A percentile compares a stretch with the other conserved stretches of the same genome.
These are phyloP conservation scores for Panellus pusillus DNA, from an alignment of 768 basidiomycete species.

Conservation along the genomic window DNA sequence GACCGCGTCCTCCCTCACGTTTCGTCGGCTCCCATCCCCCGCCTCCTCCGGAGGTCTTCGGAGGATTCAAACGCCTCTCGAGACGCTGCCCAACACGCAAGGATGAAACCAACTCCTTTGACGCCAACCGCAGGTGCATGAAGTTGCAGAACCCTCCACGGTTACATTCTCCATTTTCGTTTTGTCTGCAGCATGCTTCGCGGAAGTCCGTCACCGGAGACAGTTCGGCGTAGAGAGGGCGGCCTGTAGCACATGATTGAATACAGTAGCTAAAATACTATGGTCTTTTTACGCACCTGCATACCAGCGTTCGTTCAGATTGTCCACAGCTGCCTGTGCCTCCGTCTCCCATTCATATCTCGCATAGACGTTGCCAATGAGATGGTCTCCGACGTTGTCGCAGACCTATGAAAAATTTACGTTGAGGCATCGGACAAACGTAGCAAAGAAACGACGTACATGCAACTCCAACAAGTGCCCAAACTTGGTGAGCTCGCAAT, in stretches of 20 bases:
- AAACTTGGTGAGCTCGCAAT: slow-evolving; percentile 92
- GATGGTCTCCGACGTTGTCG: slow-evolving; percentile 99
- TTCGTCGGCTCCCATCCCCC: slow-evolving; percentile 86
- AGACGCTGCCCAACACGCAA: slow-evolving; percentile 81
- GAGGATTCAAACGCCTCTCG: slow-evolving; percentile 74
- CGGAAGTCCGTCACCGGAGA: slow-evolving; percentile 98
- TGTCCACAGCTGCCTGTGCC: slow-evolving; percentile 90
- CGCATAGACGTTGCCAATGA: slow-evolving; percentile 97
- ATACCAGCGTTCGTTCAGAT: slow-evolving; percentile 96
- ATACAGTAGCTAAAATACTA: background rate
- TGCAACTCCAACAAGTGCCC: slow-evolving; percentile 95
- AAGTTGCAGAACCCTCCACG: slow-evolving; percentile 99
- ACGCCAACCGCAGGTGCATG: slow-evolving; percentile 92
- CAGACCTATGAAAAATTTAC: slow-evolving; percentile 60
- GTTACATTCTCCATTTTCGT: slow-evolving; percentile 98
- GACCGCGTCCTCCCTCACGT: slow-evolving; percentile 61
- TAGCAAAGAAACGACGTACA: slow-evolving; percentile 44
- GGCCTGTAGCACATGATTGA: slow-evolving; percentile 48
- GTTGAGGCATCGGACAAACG: background rate
- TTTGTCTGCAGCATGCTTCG: slow-evolving; percentile 98
- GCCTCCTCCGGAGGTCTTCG: slow-evolving; percentile 60
- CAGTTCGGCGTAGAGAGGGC: slow-evolving; percentile 94
- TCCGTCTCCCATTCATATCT: slow-evolving; percentile 99
- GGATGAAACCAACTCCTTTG: slow-evolving; percentile 77
- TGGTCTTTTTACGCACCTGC: slow-evolving; percentile 62